Base-by-base conservation (phyloP, 129 eudicot species). In the Tanacetum coccineum region DNA sequence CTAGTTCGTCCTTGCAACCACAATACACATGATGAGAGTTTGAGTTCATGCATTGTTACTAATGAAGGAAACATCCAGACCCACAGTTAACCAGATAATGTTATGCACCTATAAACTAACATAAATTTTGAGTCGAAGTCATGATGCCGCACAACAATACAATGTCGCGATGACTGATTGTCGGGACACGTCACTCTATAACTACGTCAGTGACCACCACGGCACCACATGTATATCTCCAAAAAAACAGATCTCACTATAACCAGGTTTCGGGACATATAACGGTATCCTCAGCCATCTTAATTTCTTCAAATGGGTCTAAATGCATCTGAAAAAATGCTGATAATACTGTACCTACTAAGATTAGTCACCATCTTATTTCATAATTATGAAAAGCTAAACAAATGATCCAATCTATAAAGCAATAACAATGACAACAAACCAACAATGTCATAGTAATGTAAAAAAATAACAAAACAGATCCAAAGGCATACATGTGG, bases 251-350 rank as follows among this genome's bases (percentile, higher is more conserved):
- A 56, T 9, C 14, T 21, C 25, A 18, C 22, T 28, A 6, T 20
- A 56, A 56, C 8, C 3, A 52, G 21, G 5, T 52, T n/a, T 53
- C 22, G 58, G 53, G 53, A 10, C 15, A n/a, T n/a, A n/a, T n/a
- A 48, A 48, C 12, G 13, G 15, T 13, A 12, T 79, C 87, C 49
- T 80, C 91, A 2, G 84, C 83, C 82, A 72, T 70, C 62, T 78
- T 86, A 64, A 93, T 84, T 72, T 93, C 99, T 83, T 93, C 99
- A 81, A 93, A 93, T 66, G 99, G 96, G 84, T 93, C 96, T 6
- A 82, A 51, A 78, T 83, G 91, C 75, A 89, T 79, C 99, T 93
- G 82, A 62, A 72, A 78, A 20, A 56, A 51, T 40, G 42, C 49
- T 18, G 40, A 72, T 22, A 44, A 47, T 47, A 15, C 17, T 30